Conservation (phyloP, 169 alveolate species). For the Plasmodium sp. region DNA sequence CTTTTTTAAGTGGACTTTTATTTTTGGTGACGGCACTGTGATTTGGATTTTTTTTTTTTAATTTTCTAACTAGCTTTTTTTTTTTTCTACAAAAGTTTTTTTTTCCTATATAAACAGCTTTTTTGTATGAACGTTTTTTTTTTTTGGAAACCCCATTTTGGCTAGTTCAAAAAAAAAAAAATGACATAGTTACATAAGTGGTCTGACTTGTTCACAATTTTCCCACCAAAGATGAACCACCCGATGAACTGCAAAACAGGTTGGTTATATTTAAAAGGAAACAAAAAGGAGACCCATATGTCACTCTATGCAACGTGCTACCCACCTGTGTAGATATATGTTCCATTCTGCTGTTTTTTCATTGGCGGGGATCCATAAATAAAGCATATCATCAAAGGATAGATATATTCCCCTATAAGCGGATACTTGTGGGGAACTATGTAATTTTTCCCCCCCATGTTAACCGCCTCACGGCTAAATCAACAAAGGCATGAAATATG, state of each 20-base stretch:
- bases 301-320: neutral
- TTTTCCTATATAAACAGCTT: neutral
- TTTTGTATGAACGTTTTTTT: neutral
- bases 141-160: neutral
- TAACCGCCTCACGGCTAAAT: neutral
- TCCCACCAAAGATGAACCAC: neutral
- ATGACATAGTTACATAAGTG: conserved; percentile 12
- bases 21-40: neutral
- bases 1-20: neutral
- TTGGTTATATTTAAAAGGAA: neutral
- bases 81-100: neutral
- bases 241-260: neutral
- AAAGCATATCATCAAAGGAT: neutral
- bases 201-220: neutral
- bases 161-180: conserved; percentile 5
- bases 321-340: neutral
- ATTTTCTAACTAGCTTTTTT: too few relatives aligned
- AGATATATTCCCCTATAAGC: neutral
- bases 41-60: neutral
- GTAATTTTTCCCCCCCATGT: neutral
- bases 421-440: neutral
- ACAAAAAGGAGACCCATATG: neutral
- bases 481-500: neutral
- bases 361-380: neutral
- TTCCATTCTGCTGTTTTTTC: neutral